phyloP scores from a whole-genome alignment of 139 green algal genomes.

The Pycnococcus provasolii region DNA sequence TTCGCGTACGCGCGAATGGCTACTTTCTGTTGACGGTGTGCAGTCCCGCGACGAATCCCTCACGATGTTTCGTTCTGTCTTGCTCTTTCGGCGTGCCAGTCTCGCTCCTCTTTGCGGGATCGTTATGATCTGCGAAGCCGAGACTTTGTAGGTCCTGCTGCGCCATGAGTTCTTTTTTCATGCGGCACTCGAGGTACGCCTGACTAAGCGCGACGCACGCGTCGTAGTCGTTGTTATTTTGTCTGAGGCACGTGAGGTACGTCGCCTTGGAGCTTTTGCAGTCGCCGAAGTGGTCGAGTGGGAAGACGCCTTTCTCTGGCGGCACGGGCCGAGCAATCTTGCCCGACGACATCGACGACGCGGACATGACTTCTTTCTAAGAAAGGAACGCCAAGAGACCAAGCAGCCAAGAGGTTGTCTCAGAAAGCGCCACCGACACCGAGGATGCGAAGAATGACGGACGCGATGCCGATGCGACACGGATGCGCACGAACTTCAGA shows the following conservation, averaged over 20 bases:
- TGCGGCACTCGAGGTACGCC: conserved; percentile 77
- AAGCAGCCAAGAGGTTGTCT: no score
- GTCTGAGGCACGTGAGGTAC: conserved; percentile 71
- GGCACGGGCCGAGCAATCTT: conserved; percentile 37
- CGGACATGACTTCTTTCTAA: no score
- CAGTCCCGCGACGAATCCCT: not conserved
- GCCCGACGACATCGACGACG: no score
- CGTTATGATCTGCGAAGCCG: conserved; percentile 42
- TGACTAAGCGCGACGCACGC: conserved; percentile 58
- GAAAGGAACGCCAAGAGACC: no score
- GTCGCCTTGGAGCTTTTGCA: conserved; percentile 56
- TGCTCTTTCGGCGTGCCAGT: not conserved
- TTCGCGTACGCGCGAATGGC: no score
- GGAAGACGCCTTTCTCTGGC: conserved; percentile 93
- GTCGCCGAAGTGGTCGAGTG: conserved; percentile 89
- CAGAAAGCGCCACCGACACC: no score
- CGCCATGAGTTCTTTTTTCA: conserved; percentile 62
- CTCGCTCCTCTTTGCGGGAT: not conserved
- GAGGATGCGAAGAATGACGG: no score
- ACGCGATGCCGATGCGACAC: no score
- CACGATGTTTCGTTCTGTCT: not conserved
- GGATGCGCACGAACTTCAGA: no score
- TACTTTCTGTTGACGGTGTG: not conserved
- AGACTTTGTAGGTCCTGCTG: conserved; percentile 57
- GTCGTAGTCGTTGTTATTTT: conserved; percentile 42